phyloP scores from a whole-genome alignment of 2,329 filamentous ascomycete genomes.

The Colletotrichum tabaci region DNA sequence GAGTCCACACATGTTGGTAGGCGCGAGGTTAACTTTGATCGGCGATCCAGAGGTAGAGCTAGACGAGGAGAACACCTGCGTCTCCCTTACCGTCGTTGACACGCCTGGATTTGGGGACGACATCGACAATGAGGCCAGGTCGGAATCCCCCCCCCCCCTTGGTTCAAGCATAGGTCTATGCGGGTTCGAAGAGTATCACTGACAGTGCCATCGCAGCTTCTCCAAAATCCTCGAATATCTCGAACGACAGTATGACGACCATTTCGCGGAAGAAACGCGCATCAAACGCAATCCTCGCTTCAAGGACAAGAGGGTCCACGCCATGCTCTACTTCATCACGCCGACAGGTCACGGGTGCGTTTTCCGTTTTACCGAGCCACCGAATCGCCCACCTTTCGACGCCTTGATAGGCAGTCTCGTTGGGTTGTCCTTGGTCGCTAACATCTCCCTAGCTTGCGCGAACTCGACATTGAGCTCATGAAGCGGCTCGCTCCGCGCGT shows the following conservation, averaged over 20 bases:
- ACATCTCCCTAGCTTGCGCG: constrained; percentile 79
- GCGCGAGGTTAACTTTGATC: constrained; percentile 47
- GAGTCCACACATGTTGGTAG: no score
- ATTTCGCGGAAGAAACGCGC: constrained; percentile 98
- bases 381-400: no score
- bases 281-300: constrained; percentile 99
- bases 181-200: not conserved
- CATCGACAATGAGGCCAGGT: constrained; percentile 98
- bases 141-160: no score
- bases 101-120: constrained; percentile 98
- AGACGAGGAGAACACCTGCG: constrained; percentile 98
- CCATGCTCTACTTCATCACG: constrained; percentile 99
- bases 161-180: constrained; percentile 56
- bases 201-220: constrained; percentile 73
- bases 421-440: not conserved
- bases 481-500: constrained; percentile 97
- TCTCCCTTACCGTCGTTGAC: constrained; percentile 98
- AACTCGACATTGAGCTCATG: constrained; percentile 99
- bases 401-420: no score
- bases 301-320: constrained; percentile 98
- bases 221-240: constrained; percentile 98
- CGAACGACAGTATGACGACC: constrained; percentile 99
- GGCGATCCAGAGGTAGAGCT: constrained; percentile 82
- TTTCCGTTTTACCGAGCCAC: not conserved
- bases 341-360: constrained; percentile 93